Evolutionary conservation across 495 filamentous ascomycete species (phyloP), one percentile per base, ranked within the genome.

Genomic region (Trichoderma asperelloides): DNA sequence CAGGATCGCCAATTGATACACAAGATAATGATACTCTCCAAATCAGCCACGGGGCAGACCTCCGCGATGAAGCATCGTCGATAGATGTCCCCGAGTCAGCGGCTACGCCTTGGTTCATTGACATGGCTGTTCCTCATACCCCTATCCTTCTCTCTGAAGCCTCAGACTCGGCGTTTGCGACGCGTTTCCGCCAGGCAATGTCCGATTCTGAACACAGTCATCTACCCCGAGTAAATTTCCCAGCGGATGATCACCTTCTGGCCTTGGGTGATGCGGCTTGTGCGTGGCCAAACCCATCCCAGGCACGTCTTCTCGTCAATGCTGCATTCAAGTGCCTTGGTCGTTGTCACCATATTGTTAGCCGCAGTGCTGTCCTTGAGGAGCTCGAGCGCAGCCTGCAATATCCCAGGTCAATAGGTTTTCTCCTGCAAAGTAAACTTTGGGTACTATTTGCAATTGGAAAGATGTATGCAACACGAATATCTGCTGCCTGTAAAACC

Each of bases 101-200:
- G 3, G 2, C 9, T 43, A 43, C 41, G 41, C 78, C 37, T 81
- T 78, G 79, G 79, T 81, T 67, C 77, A 80, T 62, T 72, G 74
- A 25, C 78, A 81, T 64, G 77, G 79, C 65, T 73, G 78, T 0
- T 77, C 78, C 0, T 75, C 75, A 57, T 78, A 62, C 78, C n/a
- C 79, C 79, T 18, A 78, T 82, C 41, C 80, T 79, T 60, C 74
- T 81, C 57, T 76, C 79, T 40, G 79, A 82, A 71, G 80, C 78
- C 28, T 79, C 79, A 30, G 80, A 79, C 51, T 79, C 80, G 13
- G 80, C 79, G 21, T 81, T 82, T 70, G 79, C 80, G 7, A 82
- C 80, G 2, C 76, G 78, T 16, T 78, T 81, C 68, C 78, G 79
- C 9, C 75, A 77, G 41, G 80, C 78, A 47, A 66, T 82, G 27